Base-by-base conservation (phyloP, 2,329 filamentous ascomycete species). In the Pseudogymnoascus sp. region DNA sequence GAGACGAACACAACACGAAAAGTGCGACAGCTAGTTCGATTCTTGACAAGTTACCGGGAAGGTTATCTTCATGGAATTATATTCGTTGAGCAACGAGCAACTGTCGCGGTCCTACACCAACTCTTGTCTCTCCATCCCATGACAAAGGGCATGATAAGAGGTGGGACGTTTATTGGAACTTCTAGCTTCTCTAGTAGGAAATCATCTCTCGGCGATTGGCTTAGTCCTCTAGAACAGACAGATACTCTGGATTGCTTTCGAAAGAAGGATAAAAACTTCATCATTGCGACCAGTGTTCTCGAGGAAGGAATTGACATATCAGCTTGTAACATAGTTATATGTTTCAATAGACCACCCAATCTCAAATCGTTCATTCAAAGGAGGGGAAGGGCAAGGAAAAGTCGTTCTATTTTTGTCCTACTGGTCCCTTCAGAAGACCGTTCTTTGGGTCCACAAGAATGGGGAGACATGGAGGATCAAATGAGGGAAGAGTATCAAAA, bases 301-400 rank as follows among this genome's bases (percentile, higher is more conserved):
- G 85, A 88, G 67, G 86, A 89, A 69, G 86, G 86, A 0, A 86
- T 89, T 52, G 86, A 89, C 66, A 80, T 89, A 69, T 82, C 65
- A 69, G 81, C 81, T 2, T 89, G 86, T 67, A 83, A 86, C 67
- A 68, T 86, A 21, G 85, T 89, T 0, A 77, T 89, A 11, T 87
- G 84, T 66, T 89, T 85, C 68, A 81, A 88, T 66, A 76, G 77
- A 26, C 85, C 85, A 0, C 77, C 78, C 29, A 87, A 84, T 64
- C 71, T 89, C 35, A 84, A 85, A 63, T 85, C 84, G 0, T 89
- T 86, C 67, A 77, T 89, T 2, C 86, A 89, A 69, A 77, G 86
- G 38, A 78, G 86, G 23, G 86, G 87, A 2, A 78, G 86, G 65
- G 86, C 86, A 14, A 78, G 87, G 59, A 80, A 81, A 64, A 73